Base-by-base conservation (phyloP, 2,329 filamentous ascomycete genomes). In the Celoporthe dispersa region DNA sequence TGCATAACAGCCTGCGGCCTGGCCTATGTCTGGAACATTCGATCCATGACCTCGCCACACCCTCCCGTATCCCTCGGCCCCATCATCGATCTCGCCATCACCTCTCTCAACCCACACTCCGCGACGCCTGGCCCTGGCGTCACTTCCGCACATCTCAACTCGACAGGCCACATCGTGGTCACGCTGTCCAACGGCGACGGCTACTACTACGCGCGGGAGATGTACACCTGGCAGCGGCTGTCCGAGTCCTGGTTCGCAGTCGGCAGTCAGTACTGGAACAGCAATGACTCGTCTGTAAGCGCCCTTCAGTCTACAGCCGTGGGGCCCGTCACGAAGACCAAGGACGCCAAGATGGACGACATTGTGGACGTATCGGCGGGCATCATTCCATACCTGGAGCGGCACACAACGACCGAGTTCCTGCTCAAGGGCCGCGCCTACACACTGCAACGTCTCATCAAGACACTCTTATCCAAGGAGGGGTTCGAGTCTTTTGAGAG, bases 221-320 rank as follows among this genome's bases (percentile, higher is more conserved):
- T 99, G 91, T 95, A 90, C 79, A 88, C 90, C 9, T 99, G 96
- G 96, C 95, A 98, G 80, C 90, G 94, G 12, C 85, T 99, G n/a
- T 97, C 94, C 2, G 97, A 99, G 78, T 88, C 93, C 1, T 99
- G 96, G 96, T 99, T 96, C 94, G 95, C 95, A 0, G 94, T 98
- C 0, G 94, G 94, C 25, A 97, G 93, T 75, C 96, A 99, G 78
- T 99, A 99, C 79, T 99, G 96, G 97, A 98, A 99, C 80, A 97
- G 94, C 0, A 97, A 94, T 67, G 96, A 98, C 76, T 94, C 94
- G 1, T 94, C 94, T 0, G 90, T 97, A 67, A 91, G 92, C 63
- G 92, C 94, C 65, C 81, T 97, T 51, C 90, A 94, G 73, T 90
- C 92, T 2, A 91, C 90, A 1, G 89, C 90, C 12, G 86, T 91